Base-by-base conservation (phyloP, 2,329 filamentous ascomycete genomes). In the Arthrobotrys musiformis region DNA sequence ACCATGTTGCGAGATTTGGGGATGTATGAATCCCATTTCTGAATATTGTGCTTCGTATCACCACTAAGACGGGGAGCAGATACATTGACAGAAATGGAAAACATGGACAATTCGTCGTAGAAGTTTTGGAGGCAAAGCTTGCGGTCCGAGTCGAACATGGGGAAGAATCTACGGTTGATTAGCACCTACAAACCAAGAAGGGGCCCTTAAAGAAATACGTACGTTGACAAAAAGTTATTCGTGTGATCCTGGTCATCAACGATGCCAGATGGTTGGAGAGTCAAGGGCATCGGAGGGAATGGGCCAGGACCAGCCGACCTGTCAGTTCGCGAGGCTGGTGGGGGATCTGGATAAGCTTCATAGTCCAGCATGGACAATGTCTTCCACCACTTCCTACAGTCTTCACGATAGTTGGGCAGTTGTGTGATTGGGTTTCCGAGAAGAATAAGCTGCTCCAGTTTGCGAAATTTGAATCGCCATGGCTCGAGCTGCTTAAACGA, bases 331-430 rank as follows among this genome's bases (percentile, higher is more conserved):
- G 26, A 28, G 35, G 66, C 44, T 13, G 68, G 66, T 58, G 73
- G 73, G n/a, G 73, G 68, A 7, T 72, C 66, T 1, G 73, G 67
- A 37, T 70, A 72, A 11, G 48, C 60, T 4, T 89, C 85, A 67
- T 90, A 89, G 83, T 96, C 97, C 79, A 98, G 85, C 75, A 90
- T 88, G 81, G 90, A 89, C 15, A 98, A 87, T 74, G 89, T 91
- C 0, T 93, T 94, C 82, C 93, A 98, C 91, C 93, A 96, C 44
- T 89, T 89, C 30, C 92, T 85, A 70, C 97, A 85, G 58, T 93
- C 91, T 15, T 87, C 85, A 73, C 89, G 87, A 82, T 91, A 92
- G 75, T 88, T 87, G 7, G 90, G 87, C 24, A 87, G 84, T 67
- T 86, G 84, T 0, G 84, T 82, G 75, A 97, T 88, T 0, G 93